Conservation (phyloP, 352 stramenopile genomes). For the Globisporangium cederbergense region DNA sequence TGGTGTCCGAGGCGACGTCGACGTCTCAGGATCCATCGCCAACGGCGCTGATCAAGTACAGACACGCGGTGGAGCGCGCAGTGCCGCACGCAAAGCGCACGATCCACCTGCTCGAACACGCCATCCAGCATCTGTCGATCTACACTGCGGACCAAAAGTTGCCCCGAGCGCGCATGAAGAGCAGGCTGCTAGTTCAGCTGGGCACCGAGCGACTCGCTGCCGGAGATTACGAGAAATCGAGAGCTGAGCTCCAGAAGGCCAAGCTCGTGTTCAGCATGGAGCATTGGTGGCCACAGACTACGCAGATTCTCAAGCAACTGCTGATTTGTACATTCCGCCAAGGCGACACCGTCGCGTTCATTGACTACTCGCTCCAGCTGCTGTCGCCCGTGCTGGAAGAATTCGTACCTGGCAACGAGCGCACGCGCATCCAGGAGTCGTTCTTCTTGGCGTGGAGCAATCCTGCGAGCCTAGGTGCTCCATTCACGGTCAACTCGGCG, state of each 20-base stretch:
- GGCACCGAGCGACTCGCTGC: conserved; percentile 68
- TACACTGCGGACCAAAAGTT: conserved; percentile 65
- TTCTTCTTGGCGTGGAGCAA: conserved; percentile 66
- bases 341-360: conserved; percentile 63
- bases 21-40: conserved; percentile 41
- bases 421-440: conserved; percentile 48
- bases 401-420: conserved; percentile 57
- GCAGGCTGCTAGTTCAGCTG: conserved; percentile 64
- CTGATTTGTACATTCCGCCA: conserved; percentile 73
- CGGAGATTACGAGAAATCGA: conserved; percentile 62
- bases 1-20: conserved; percentile 46
- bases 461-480: conserved; percentile 30
- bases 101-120: conserved; percentile 75
- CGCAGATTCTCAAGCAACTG: conserved; percentile 73
- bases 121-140: conserved; percentile 67
- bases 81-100: conserved; percentile 66
- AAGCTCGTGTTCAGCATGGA: conserved; percentile 56
- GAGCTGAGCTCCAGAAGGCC: conserved; percentile 65
- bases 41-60: conserved; percentile 61
- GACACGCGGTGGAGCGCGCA: conserved; percentile 51
- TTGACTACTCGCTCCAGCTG: conserved; percentile 78
- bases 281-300: conserved; percentile 71
- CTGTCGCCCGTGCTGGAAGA: conserved; percentile 70
- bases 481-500: conserved; percentile 36
- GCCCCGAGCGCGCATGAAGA: conserved; percentile 70